phyloP scores from a whole-genome alignment of 805 yeast genomes.

The Blastobotrys muscicola region DNA sequence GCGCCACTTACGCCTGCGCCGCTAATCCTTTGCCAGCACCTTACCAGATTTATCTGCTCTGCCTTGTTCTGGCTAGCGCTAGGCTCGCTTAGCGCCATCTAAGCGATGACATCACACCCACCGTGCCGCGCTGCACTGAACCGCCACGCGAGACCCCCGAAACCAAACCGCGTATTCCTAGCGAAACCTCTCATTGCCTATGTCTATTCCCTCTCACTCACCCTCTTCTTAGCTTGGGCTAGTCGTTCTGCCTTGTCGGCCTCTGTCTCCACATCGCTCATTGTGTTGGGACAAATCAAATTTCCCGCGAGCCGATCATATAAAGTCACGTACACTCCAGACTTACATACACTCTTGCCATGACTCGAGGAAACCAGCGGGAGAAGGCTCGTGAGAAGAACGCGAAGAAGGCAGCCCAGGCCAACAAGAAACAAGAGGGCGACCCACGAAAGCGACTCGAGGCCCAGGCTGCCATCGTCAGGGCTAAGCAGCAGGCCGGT shows the following conservation, averaged over 20 bases:
- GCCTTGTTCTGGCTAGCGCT: too few species aligned
- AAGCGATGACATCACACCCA: too few species aligned
- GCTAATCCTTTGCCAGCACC: too few species aligned
- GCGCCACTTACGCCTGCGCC: too few species aligned
- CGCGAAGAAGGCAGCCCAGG: constrained; percentile 59
- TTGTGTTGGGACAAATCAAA: not conserved
- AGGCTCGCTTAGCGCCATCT: too few species aligned
- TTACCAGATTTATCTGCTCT: too few species aligned
- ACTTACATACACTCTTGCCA: constrained; percentile 22
- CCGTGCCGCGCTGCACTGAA: too few species aligned
- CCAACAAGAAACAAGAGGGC: constrained; percentile 64
- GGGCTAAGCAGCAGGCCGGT: constrained; percentile 82
- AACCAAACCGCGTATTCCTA: too few species aligned
- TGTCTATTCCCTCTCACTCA: constrained; percentile 18
- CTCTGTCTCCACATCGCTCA: constrained; percentile 16
- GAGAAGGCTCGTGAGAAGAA: constrained; percentile 88
- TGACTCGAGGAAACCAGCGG: constrained; percentile 97
- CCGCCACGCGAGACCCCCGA: too few species aligned
- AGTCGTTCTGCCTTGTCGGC: constrained; percentile 48
- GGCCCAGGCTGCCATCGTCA: constrained; percentile 79
- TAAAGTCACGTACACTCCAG: not conserved
- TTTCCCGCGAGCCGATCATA: not conserved
- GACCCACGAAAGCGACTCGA: constrained; percentile 83
- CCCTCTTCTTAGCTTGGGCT: constrained; percentile 65
- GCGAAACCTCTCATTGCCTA: not conserved